These are phyloP conservation scores for Emydomyces testavorans DNA, from an alignment of 2,329 filamentous ascomycete genomes.

Conservation along the genomic window DNA sequence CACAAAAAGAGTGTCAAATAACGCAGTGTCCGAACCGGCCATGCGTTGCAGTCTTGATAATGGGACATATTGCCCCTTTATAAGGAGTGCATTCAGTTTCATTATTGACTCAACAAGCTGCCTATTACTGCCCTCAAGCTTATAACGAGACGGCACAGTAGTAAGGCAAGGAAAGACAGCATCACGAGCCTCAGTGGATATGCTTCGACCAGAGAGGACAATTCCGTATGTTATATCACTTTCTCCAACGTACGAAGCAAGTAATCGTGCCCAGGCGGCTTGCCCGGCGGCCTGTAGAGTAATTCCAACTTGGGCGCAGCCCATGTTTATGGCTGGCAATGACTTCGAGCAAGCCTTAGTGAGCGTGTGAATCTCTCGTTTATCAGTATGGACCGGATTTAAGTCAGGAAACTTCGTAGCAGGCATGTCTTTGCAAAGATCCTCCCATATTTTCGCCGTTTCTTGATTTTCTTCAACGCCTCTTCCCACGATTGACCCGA, in stretches of 20 bases:
- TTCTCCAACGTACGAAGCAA: slow-evolving; percentile 69
- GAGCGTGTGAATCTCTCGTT: slow-evolving; percentile 26
- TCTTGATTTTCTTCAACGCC: slow-evolving; percentile 24
- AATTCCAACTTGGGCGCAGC: slow-evolving; percentile 49
- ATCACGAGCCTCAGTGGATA: slow-evolving; percentile 46
- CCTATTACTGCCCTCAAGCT: slow-evolving; percentile 43
- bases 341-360: slow-evolving; percentile 32
- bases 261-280: slow-evolving; percentile 63
- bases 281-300: slow-evolving; percentile 67
- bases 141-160: slow-evolving; percentile 62
- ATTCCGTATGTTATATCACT: slow-evolving; percentile 62
- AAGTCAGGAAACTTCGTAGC: slow-evolving; percentile 66
- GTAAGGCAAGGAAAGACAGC: slow-evolving; percentile 68
- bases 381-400: slow-evolving; percentile 46
- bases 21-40: slow-evolving; percentile 50
- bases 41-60: slow-evolving; percentile 61
- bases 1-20: slow-evolving; percentile 78
- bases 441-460: slow-evolving; percentile 51
- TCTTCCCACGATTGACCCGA: slow-evolving; percentile 37
- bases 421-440: slow-evolving; percentile 41
- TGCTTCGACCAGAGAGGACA: slow-evolving; percentile 62
- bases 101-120: slow-evolving; percentile 54
- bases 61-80: slow-evolving; percentile 60
- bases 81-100: slow-evolving; percentile 50
- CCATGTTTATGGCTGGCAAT: slow-evolving; percentile 41